Evolutionary conservation across 1,139 yeast genomes (phyloP).

Genomic region (Spathaspora sp.): DNA sequence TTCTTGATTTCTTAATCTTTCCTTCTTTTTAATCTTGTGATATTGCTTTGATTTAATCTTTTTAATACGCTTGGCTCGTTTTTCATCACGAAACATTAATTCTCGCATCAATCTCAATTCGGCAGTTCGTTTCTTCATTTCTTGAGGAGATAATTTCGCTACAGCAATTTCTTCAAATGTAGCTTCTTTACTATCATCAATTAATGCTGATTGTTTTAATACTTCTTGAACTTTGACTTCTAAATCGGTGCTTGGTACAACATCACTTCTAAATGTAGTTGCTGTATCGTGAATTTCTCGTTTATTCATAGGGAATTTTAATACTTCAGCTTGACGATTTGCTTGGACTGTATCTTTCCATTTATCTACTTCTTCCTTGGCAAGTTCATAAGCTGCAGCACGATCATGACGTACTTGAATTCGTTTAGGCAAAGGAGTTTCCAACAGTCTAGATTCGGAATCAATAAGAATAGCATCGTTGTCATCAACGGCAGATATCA

Average conservation of each 20-base stretch:
- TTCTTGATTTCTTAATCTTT: conserved; percentile 65
- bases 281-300: conserved; percentile 49
- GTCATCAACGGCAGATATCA: conserved; percentile 61
- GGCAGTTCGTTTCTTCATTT: conserved; percentile 70
- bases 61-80: conserved; percentile 84
- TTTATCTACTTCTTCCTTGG: conserved; percentile 80
- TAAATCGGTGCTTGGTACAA: conserved; percentile 55
- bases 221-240: conserved; percentile 67
- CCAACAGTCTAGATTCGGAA: conserved; percentile 46
- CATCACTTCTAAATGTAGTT: conserved; percentile 51
- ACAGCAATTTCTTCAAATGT: conserved; percentile 85
- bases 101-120: conserved; percentile 93
- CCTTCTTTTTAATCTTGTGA: conserved; percentile 84
- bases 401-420: conserved; percentile 87
- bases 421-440: conserved; percentile 82
- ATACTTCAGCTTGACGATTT: conserved; percentile 81
- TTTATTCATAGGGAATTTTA: conserved; percentile 63
- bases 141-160: conserved; percentile 81
- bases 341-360: conserved; percentile 85
- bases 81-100: conserved; percentile 92
- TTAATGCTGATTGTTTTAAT: conserved; percentile 62
- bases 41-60: conserved; percentile 92
- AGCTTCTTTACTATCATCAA: conserved; percentile 73
- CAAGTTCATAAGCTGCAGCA: conserved; percentile 84
- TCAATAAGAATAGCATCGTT: conserved; percentile 49